A percentile compares a stretch with the other conserved stretches of the same genome.
Evolutionary conservation across 1,284 basidiomycete species (phyloP).

Genomic region (Tremellales sp.): DNA sequence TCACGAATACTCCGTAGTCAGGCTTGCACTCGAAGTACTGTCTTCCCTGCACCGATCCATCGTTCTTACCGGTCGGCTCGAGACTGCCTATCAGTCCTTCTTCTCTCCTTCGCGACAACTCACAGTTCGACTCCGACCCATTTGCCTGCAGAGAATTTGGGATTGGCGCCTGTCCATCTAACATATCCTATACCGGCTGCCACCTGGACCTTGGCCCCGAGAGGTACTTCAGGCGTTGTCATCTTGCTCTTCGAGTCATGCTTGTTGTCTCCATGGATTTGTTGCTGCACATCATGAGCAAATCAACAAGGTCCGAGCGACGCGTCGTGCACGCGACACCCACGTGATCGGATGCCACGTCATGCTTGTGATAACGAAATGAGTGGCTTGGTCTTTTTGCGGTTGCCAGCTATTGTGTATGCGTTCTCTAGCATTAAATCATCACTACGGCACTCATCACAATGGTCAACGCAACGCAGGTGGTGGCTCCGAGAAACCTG

Average conservation of each 20-base stretch:
- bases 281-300: background rate
- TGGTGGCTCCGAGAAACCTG: constrained; percentile 37
- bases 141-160: constrained; percentile 80
- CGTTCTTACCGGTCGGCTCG: constrained; percentile 86
- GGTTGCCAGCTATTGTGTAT: too few species aligned
- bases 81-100: constrained; percentile 18
- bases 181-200: constrained; percentile 76
- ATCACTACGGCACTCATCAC: constrained; percentile 12
- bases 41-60: constrained; percentile 79
- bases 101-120: constrained; percentile 11
- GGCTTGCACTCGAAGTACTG: constrained; percentile 78
- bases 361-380: background rate
- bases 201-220: constrained; percentile 59
- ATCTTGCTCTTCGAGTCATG: constrained; percentile 14
- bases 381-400: too few species aligned
- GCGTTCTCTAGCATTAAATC: too few species aligned
- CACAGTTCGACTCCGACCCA: constrained; percentile 93
- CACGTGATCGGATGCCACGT: constrained; percentile 2
- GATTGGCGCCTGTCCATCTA: constrained; percentile 74
- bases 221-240: constrained; percentile 36
- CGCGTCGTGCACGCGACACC: too few species aligned
- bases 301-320: background rate
- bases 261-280: background rate
- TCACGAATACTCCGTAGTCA: constrained; percentile 82
- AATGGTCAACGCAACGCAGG: constrained; percentile 29